Evolutionary conservation across 306 rosid species (phyloP), one percentile per base, ranked within the genome.

Genomic region (Alnus glutinosa): DNA sequence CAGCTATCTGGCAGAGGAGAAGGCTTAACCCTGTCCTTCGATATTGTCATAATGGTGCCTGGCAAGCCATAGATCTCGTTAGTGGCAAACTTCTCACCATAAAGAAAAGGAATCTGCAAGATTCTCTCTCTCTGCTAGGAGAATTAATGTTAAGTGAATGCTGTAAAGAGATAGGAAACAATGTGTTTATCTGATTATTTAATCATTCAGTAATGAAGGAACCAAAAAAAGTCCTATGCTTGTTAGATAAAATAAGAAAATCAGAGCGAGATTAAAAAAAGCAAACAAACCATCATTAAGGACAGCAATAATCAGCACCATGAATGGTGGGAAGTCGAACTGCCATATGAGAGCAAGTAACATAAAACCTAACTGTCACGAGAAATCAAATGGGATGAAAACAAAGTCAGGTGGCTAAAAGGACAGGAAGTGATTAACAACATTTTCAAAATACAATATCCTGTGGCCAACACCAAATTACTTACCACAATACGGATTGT

Each of bases 401-500:
- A n/a, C 66, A 55, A 44, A 55, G 66, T 76, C 58, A 81, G 23
- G 3, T 42, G 62, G 70, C 64, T 50, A 23, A 32, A 79, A 77
- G 73, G 47, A 79, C 15, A 78, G 7, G n/a, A 62, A 52, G 55
- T 63, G 9, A 52, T 9, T 7, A 1, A 44, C n/a, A 64, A 48
- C 50, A 51, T 55, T 7, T 9, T 77, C 46, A 12, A 19, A 28
- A 30, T 66, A 46, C 14, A 55, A 18, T 34, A 64, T 64, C 71
- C 49, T 23, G 59, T 71, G n/a, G 49, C 30, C 39, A 76, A 73
- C 76, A 36, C 4, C 16, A 66, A 6, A 7, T 4, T 73, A 76
- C 94, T 85, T 87, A 90, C 98, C 89, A 93, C 98, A 37, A 93
- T 87, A 79, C 98, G 98, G 78, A 93, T 91, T 47, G 98, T 93